These are phyloP conservation scores for Termitomyces sp. DNA, from an alignment of 768 basidiomycete genomes.

Conservation along the genomic window DNA sequence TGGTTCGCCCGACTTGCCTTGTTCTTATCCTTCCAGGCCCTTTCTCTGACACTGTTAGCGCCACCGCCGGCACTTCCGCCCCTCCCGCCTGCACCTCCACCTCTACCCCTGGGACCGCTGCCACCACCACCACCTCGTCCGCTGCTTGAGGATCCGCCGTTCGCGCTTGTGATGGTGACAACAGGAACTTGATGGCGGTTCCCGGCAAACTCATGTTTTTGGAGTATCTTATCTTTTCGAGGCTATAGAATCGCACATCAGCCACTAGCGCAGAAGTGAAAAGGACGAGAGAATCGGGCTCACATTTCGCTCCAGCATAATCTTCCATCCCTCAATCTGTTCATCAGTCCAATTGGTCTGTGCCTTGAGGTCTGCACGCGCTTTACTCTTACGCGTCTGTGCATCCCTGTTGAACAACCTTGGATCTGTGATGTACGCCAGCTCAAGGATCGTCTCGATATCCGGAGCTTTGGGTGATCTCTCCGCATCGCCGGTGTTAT, in stretches of 20 bases:
- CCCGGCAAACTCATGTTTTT: conserved; percentile 75
- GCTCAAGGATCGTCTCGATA: conserved; percentile 66
- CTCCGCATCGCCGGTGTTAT: conserved; percentile 30
- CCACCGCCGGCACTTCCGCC: conserved; percentile 33
- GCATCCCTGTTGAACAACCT: conserved; percentile 76
- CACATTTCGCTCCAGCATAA: conserved; percentile 88
- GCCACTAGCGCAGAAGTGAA: not conserved
- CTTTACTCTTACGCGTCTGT: conserved; percentile 65
- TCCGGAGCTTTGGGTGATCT: conserved; percentile 19
- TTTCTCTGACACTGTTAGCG: conserved; percentile 42
- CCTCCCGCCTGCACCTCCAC: conserved; percentile 30
- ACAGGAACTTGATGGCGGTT: conserved; percentile 35
- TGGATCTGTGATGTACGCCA: conserved; percentile 72
- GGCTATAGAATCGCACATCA: conserved; percentile 37
- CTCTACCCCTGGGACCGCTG: conserved; percentile 18
- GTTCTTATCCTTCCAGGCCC: conserved; percentile 74
- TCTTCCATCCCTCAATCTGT: conserved; percentile 90
- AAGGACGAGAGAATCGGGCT: conserved; percentile 21
- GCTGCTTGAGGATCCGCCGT: conserved; percentile 16
- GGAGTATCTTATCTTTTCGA: conserved; percentile 67
- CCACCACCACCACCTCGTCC: conserved; percentile 39
- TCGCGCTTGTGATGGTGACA: not conserved
- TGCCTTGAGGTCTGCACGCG: conserved; percentile 58
- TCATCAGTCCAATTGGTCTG: conserved; percentile 79
- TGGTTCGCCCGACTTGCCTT: conserved; percentile 73